Evolutionary conservation across 768 basidiomycete genomes (phyloP).

Genomic region (Boletus barrowsii): DNA sequence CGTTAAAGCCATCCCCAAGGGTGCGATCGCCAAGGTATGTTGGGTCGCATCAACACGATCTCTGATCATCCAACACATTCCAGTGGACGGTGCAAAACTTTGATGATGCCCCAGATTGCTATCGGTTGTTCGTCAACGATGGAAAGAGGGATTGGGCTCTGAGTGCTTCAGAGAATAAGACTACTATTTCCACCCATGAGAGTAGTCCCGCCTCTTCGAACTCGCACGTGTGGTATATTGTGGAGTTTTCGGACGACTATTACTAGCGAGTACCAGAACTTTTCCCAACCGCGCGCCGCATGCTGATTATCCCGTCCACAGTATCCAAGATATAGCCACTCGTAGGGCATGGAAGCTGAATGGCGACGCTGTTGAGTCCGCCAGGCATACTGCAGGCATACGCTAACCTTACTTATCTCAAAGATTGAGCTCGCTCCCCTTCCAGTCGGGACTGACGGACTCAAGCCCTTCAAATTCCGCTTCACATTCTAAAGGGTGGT

Average conservation of each 20-base stretch:
- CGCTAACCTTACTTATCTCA: background rate
- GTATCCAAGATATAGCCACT: constrained; percentile 1
- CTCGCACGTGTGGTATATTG: constrained; percentile 7
- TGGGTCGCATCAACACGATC: background rate
- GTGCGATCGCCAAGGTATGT: background rate
- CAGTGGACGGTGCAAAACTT: constrained; percentile 11
- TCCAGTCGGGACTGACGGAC: background rate
- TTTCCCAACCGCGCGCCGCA: background rate
- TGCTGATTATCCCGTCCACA: background rate
- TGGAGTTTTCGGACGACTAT: constrained; percentile 2
- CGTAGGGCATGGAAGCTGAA: constrained; percentile 6
- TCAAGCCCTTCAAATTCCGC: constrained; percentile 8
- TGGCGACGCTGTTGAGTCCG: constrained; percentile 1
- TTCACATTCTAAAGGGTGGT: background rate
- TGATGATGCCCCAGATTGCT: constrained; percentile 3
- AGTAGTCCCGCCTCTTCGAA: constrained; percentile 1
- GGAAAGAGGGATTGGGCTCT: constrained; percentile 7
- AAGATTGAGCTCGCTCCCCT: constrained; percentile 6
- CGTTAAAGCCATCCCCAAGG: constrained; percentile 3
- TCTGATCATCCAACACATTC: background rate
- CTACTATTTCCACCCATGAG: background rate
- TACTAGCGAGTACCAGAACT: background rate
- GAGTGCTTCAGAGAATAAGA: background rate
- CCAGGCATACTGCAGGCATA: no score
- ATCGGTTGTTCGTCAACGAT: constrained; percentile 9